These are phyloP conservation scores for Olyra latifolia DNA, from an alignment of 176 grass and related monocot genomes.

Conservation along the genomic window DNA sequence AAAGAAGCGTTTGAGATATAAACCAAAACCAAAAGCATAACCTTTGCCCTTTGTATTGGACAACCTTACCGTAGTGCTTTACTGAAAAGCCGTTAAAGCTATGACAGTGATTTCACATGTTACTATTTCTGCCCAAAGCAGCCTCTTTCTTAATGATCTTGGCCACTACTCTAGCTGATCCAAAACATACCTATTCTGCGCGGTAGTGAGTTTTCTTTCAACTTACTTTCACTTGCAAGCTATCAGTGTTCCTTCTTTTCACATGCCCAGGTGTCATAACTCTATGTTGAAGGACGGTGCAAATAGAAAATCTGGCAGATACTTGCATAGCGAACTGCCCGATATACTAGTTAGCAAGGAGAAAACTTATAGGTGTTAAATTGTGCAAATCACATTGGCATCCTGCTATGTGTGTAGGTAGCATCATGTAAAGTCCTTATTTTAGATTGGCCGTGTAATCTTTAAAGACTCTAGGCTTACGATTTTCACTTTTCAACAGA, in stretches of 20 bases:
- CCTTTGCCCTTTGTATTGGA: conserved; percentile 19
- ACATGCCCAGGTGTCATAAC: neutral
- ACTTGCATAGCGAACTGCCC: neutral
- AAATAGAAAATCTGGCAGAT: neutral
- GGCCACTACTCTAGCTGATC: conserved; percentile 28
- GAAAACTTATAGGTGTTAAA: neutral
- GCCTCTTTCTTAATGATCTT: conserved; percentile 17
- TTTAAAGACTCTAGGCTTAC: neutral
- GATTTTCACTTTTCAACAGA: conserved; percentile 46
- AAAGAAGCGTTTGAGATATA: conserved; percentile 14
- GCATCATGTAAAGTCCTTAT: neutral
- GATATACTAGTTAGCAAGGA: neutral
- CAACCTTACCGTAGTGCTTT: conserved; percentile 25
- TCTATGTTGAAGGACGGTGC: neutral
- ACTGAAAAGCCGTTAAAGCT: conserved; percentile 28
- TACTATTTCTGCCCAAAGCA: conserved; percentile 32
- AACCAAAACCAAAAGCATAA: conserved; percentile 26
- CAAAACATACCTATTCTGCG: neutral
- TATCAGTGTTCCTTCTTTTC: neutral
- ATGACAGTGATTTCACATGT: conserved; percentile 17
- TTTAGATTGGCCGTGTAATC: neutral
- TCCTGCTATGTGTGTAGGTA: neutral
- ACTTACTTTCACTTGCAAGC: conserved; percentile 12
- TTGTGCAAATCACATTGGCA: neutral
- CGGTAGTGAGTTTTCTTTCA: conserved; percentile 12